A percentile compares a stretch with the other conserved stretches of the same genome.
Evolutionary conservation across 495 filamentous ascomycete genomes (phyloP).

Genomic region (Evernia prunastri): DNA sequence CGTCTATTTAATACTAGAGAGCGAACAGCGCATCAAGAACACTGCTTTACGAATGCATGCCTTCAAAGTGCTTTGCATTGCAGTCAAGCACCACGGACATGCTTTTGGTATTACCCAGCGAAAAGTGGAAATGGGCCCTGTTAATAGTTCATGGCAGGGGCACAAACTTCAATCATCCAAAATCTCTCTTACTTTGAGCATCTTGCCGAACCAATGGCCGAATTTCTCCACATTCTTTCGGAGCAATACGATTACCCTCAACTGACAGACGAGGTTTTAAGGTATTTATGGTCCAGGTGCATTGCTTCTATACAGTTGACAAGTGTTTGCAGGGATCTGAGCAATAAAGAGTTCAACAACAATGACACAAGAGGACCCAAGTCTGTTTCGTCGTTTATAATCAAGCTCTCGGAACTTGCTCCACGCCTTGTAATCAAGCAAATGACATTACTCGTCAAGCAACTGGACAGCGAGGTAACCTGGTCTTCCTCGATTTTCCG

Average conservation of each 20-base stretch:
- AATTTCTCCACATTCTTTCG: conserved; percentile 90
- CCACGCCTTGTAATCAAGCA: conserved; percentile 93
- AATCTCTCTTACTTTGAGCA: conserved; percentile 98
- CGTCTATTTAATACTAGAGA: conserved; percentile 88
- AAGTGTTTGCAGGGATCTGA: conserved; percentile 61
- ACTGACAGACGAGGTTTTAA: conserved; percentile 84
- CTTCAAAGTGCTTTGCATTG: conserved; percentile 94
- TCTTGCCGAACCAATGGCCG: conserved; percentile 95
- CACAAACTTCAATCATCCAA: conserved; percentile 95
- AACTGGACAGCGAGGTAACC: conserved; percentile 84
- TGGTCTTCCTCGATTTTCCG: background rate
- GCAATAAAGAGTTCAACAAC: conserved; percentile 94
- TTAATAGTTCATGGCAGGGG: conserved; percentile 51
- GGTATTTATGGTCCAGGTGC: conserved; percentile 31
- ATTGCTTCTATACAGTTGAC: conserved; percentile 16
- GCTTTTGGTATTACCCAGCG: conserved; percentile 66
- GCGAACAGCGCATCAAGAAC: conserved; percentile 85
- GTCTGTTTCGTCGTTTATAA: conserved; percentile 93
- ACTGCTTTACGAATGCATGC: conserved; percentile 90
- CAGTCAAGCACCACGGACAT: conserved; percentile 97
- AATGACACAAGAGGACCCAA: conserved; percentile 95
- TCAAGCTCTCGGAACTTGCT: conserved; percentile 90
- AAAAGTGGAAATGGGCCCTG: background rate
- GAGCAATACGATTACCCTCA: conserved; percentile 99
- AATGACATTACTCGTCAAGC: conserved; percentile 87